Percentiles rank a stretch among this genome's conserved stretches.
phyloP scores from a whole-genome alignment of 257 asterid genomes.

The Echites panduratus region DNA sequence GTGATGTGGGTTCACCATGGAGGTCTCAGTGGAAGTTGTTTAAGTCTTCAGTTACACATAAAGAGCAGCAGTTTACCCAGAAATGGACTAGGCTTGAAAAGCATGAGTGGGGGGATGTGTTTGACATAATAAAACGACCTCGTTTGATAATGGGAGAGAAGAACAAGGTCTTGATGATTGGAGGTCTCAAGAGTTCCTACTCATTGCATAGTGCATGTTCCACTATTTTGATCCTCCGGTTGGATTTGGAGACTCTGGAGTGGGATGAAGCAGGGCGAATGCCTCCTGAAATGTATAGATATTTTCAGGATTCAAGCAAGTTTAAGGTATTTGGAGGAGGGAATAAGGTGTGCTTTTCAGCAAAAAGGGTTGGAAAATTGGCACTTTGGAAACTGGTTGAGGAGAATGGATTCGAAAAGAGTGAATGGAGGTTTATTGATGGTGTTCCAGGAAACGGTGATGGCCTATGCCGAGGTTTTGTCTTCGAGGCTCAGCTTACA shows the following conservation, averaged over 20 bases:
- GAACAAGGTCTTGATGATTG: slow-evolving; percentile 70
- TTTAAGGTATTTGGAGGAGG: slow-evolving; percentile 97
- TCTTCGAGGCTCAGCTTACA: slow-evolving; percentile 70
- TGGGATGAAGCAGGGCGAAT: slow-evolving; percentile 96
- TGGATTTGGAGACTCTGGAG: slow-evolving; percentile 78
- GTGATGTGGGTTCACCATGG: slow-evolving; percentile 97
- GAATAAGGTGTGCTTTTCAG: slow-evolving; percentile 77
- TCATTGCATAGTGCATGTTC: slow-evolving; percentile 74
- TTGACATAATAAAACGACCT: slow-evolving; percentile 74
- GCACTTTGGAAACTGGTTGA: slow-evolving; percentile 58
- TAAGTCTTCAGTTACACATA: slow-evolving; percentile 24
- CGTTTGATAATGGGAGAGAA: slow-evolving; percentile 61
- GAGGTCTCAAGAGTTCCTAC: slow-evolving; percentile 70
- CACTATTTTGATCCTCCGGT: slow-evolving; percentile 72
- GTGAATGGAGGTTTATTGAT: slow-evolving; percentile 82
- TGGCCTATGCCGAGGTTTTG: slow-evolving; percentile 78
- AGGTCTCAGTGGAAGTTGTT: slow-evolving; percentile 92
- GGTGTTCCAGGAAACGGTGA: slow-evolving; percentile 84
- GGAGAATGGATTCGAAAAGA: slow-evolving; percentile 49
- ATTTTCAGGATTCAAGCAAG: slow-evolving; percentile 80
- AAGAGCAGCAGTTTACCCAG: slow-evolving; percentile 39
- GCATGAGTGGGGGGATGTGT: slow-evolving; percentile 90
- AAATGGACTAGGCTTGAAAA: slow-evolving; percentile 74
- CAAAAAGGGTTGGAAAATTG: slow-evolving; percentile 77
- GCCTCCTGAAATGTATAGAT: slow-evolving; percentile 80